Percentiles rank a stretch among this genome's conserved stretches.
Evolutionary conservation across 2,329 filamentous ascomycete genomes (phyloP).

Genomic region (Scedosporium minutisporum): DNA sequence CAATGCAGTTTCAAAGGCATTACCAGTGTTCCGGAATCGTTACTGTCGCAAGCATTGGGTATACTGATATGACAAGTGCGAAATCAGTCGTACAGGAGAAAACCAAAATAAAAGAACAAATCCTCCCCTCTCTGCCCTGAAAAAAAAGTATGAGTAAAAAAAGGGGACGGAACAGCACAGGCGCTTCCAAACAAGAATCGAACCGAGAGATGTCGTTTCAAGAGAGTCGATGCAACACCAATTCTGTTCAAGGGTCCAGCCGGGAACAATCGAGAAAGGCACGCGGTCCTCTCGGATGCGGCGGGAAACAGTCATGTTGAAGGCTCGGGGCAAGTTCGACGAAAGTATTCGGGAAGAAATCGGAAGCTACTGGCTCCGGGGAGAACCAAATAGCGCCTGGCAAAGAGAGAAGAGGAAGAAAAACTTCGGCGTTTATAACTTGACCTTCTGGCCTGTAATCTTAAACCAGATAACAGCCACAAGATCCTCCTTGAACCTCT

Average conservation of each 20-base stretch:
- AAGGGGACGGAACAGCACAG: background rate
- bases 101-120: background rate
- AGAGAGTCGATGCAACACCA: no score
- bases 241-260: no score
- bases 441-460: slow-evolving; percentile 51
- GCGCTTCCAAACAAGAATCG: background rate
- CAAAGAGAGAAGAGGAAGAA: no score
- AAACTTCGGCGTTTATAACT: slow-evolving; percentile 29
- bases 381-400: no score
- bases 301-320: no score
- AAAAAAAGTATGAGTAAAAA: background rate
- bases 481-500: slow-evolving; percentile 61
- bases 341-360: background rate
- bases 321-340: no score
- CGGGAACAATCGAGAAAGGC: no score
- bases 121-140: background rate
- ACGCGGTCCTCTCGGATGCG: no score
- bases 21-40: background rate
- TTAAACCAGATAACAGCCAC: slow-evolving; percentile 53
- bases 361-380: background rate
- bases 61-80: no score
- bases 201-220: background rate
- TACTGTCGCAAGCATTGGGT: no score
- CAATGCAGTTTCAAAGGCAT: background rate
- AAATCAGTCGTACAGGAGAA: background rate